Percentiles rank a stretch among this genome's conserved stretches.
Evolutionary conservation across 192 early-diverging fungal species (phyloP).

Genomic region (Entomortierella lignicola): DNA sequence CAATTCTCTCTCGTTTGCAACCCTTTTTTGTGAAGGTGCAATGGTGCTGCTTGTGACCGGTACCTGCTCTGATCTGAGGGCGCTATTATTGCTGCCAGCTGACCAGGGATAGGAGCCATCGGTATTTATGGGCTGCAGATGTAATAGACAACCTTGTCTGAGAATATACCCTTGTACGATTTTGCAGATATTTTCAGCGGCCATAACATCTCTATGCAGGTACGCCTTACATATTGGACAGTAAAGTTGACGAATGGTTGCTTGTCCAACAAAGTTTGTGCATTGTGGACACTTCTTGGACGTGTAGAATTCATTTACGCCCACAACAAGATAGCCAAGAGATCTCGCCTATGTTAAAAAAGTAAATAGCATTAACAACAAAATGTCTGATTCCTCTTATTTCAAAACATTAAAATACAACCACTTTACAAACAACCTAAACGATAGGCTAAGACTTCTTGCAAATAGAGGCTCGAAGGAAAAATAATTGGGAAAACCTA

Average conservation of each 20-base stretch:
- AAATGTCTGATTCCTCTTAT: too few species aligned
- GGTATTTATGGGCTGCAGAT: background rate
- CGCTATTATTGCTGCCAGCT: background rate
- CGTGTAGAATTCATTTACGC: slow-evolving; percentile 11
- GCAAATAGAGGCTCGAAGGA: too few species aligned
- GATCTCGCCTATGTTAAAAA: background rate
- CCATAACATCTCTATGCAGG: background rate
- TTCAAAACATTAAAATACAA: too few species aligned
- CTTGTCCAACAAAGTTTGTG: slow-evolving; percentile 7
- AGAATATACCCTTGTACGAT: background rate
- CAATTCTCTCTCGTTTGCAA: background rate
- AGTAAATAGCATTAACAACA: background rate
- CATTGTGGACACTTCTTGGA: slow-evolving; percentile 6
- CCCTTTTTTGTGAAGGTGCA: background rate
- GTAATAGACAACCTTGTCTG: background rate
- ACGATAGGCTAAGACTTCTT: too few species aligned
- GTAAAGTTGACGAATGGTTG: slow-evolving; percentile 10
- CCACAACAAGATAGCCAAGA: slow-evolving; percentile 7
- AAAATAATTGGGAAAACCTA: too few species aligned
- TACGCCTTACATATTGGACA: background rate
- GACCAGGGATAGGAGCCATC: background rate
- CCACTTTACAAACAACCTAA: too few species aligned
- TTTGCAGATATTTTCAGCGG: background rate
- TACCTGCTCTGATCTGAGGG: background rate
- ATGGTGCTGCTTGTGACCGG: background rate